phyloP scores from a whole-genome alignment of 1,139 yeast species.

The Debaryomyces psychrophilus region DNA sequence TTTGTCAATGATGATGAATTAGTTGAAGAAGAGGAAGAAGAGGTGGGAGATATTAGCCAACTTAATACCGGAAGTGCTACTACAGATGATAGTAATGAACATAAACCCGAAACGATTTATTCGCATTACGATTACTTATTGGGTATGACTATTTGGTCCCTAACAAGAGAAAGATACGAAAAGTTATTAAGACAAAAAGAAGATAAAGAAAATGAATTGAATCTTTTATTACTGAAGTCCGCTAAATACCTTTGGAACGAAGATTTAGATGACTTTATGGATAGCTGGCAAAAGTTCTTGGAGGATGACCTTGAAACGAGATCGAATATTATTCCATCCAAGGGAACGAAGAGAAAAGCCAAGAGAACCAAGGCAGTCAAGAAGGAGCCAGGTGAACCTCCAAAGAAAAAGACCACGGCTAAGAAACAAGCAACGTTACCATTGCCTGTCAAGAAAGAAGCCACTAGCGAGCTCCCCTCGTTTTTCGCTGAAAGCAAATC shows the following conservation, averaged over 20 bases:
- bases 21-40: slow-evolving; percentile 40
- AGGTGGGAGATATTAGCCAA: slow-evolving; percentile 42
- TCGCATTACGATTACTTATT: slow-evolving; percentile 73
- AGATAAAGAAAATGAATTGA: slow-evolving; percentile 73
- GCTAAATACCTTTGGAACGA: slow-evolving; percentile 89
- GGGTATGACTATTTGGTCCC: slow-evolving; percentile 92
- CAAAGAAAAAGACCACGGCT: slow-evolving; percentile 17
- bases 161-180: slow-evolving; percentile 87
- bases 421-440: slow-evolving; percentile 12
- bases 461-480: slow-evolving; percentile 10
- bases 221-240: slow-evolving; percentile 61
- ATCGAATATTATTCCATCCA: slow-evolving; percentile 32
- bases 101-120: slow-evolving; percentile 47
- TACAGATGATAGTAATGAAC: slow-evolving; percentile 29
- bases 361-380: slow-evolving; percentile 22
- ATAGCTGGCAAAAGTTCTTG: slow-evolving; percentile 66
- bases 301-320: slow-evolving; percentile 37
- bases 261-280: slow-evolving; percentile 76
- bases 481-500: slow-evolving; percentile 4
- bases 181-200: slow-evolving; percentile 72
- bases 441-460: slow-evolving; percentile 10
- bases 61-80: slow-evolving; percentile 36
- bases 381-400: slow-evolving; percentile 18
- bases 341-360: slow-evolving; percentile 32
- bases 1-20: slow-evolving; percentile 33